These are phyloP conservation scores for Cladosporium sp. DNA, from an alignment of 2,329 filamentous ascomycete species.

Conservation along the genomic window DNA sequence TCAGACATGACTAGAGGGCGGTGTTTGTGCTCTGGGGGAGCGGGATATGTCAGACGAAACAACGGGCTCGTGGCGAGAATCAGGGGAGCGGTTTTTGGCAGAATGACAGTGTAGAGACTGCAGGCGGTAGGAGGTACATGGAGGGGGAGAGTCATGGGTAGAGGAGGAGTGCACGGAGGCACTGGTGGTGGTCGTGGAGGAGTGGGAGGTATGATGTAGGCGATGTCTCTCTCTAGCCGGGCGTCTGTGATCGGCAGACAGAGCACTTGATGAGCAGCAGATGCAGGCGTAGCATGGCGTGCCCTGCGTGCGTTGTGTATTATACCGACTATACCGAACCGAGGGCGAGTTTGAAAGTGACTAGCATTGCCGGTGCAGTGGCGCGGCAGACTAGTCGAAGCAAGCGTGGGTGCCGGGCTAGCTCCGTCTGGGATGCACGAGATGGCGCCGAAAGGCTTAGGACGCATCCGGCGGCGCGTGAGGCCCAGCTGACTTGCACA, in stretches of 20 bases:
- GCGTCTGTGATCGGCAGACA: neutral
- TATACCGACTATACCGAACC: neutral
- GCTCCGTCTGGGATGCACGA: neutral
- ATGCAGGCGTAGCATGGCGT: neutral
- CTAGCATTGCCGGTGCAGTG: neutral
- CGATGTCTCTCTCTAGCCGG: no score
- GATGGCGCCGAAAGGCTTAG: neutral
- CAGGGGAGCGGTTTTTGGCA: constrained; percentile 1
- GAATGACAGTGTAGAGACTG: neutral
- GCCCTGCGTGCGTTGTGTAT: neutral
- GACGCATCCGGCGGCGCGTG: neutral
- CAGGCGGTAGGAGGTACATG: neutral
- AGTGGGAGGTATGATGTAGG: neutral
- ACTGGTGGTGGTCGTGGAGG: neutral
- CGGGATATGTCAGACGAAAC: constrained; percentile 17
- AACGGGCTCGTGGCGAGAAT: neutral
- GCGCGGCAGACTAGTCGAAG: neutral
- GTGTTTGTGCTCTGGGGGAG: constrained; percentile 6
- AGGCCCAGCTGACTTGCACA: neutral
- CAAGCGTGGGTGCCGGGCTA: neutral
- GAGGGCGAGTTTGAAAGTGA: neutral
- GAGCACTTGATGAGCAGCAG: neutral
- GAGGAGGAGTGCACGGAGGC: neutral
- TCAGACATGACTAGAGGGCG: constrained; percentile 1
- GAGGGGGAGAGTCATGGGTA: neutral